Percentiles rank a stretch among this genome's conserved stretches.
These are phyloP conservation scores for Cunninghamia lanceolata DNA, from an alignment of 75 land plant species.

Conservation along the genomic window DNA sequence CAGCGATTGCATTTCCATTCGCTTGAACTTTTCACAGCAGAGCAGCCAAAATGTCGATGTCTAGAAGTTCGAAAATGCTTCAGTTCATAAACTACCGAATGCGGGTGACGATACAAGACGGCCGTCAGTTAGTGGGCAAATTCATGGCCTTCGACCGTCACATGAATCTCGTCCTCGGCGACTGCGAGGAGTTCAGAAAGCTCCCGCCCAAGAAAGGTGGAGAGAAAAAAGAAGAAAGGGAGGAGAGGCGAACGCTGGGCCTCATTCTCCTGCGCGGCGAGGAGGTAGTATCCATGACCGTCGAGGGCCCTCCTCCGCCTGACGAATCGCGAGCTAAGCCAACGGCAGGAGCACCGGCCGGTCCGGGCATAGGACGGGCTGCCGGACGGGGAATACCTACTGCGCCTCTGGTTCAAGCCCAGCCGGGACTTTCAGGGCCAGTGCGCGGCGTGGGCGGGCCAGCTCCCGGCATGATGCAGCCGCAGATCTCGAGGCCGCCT, in stretches of 20 bases:
- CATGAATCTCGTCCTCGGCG: conserved; percentile 96
- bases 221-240: conserved; percentile 56
- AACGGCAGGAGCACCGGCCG: conserved; percentile 38
- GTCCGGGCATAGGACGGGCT: conserved; percentile 91
- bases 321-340: conserved; percentile 60
- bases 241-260: conserved; percentile 90
- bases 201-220: conserved; percentile 71
- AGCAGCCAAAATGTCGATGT: conserved; percentile 52
- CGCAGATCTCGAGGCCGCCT: conserved; percentile 77
- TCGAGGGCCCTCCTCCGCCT: conserved; percentile 91
- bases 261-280: conserved; percentile 94
- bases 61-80: conserved; percentile 89
- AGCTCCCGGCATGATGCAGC: conserved; percentile 97
- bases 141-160: conserved; percentile 99
- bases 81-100: conserved; percentile 94
- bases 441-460: conserved; percentile 93
- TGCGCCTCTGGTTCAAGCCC: conserved; percentile 81
- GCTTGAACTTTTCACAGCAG: no score
- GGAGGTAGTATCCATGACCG: conserved; percentile 94
- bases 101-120: conserved; percentile 97
- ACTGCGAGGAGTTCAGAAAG: conserved; percentile 91
- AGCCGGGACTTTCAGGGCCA: conserved; percentile 91
- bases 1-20: no score
- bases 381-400: conserved; percentile 86
- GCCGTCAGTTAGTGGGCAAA: conserved; percentile 89